These are phyloP conservation scores for Chenopodium formosanum DNA, from an alignment of 148 eudicot genomes.

Conservation along the genomic window DNA sequence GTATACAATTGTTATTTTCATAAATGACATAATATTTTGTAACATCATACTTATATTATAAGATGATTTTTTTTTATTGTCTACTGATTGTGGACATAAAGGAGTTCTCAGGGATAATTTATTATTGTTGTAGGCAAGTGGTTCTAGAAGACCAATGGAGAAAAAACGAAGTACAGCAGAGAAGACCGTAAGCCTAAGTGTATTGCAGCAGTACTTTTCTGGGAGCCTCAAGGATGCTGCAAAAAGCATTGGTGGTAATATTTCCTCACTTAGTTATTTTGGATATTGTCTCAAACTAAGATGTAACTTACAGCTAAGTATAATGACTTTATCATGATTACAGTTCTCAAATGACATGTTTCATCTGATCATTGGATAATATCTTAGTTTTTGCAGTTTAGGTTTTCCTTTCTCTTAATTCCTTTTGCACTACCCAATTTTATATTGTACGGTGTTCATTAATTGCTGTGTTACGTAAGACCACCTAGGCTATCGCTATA, in stretches of 20 bases:
- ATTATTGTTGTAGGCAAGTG: slow-evolving; percentile 34
- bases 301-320: background rate
- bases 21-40: background rate
- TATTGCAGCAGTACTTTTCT: slow-evolving; percentile 86
- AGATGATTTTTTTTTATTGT: too few species aligned
- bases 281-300: background rate
- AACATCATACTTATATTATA: background rate
- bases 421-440: background rate
- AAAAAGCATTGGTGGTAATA: slow-evolving; percentile 79
- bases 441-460: background rate
- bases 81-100: background rate
- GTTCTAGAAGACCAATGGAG: slow-evolving; percentile 43
- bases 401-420: background rate
- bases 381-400: background rate
- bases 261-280: background rate
- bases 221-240: slow-evolving; percentile 99
- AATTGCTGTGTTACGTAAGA: background rate
- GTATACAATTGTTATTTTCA: background rate
- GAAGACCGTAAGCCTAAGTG: slow-evolving; percentile 73
- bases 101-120: background rate
- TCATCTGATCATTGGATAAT: background rate
- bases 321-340: background rate
- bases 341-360: background rate
- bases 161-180: slow-evolving; percentile 74
- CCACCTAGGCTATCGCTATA: background rate